phyloP scores from a whole-genome alignment of 2,329 filamentous ascomycete species.

The Aspergillus calidoustus region DNA sequence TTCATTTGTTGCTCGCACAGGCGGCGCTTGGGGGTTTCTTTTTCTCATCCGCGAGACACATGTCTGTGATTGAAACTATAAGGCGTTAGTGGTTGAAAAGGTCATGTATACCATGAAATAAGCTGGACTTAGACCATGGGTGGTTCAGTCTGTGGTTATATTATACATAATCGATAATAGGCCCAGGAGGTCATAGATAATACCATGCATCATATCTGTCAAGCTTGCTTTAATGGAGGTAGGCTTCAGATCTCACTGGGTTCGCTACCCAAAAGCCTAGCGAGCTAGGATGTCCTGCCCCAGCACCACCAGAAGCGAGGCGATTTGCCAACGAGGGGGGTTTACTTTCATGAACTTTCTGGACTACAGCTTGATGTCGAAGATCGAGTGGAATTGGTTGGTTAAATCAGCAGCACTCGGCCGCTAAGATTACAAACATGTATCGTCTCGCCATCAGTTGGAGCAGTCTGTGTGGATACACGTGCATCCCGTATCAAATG shows the following conservation, averaged over 20 bases:
- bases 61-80: conserved; percentile 14
- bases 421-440: conserved; percentile 11
- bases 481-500: background rate
- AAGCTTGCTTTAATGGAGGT: background rate
- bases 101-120: conserved; percentile 25
- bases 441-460: conserved; percentile 1
- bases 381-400: background rate
- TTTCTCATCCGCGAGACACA: conserved; percentile 4
- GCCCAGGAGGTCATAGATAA: conserved; percentile 20
- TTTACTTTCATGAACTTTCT: too few species aligned
- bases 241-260: background rate
- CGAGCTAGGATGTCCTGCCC: background rate
- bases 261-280: background rate
- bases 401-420: conserved; percentile 4
- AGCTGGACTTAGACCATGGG: conserved; percentile 27
- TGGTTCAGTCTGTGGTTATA: conserved; percentile 23
- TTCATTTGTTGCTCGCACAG: conserved; percentile 12
- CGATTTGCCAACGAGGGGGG: background rate
- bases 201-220: conserved; percentile 16
- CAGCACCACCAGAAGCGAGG: background rate
- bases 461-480: conserved; percentile 2
- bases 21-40: conserved; percentile 18
- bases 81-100: conserved; percentile 11
- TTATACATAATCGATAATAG: conserved; percentile 27
- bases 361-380: conserved; percentile 13